Evolutionary conservation across 768 basidiomycete species (phyloP).

Genomic region (Boletus pseudopeckii): DNA sequence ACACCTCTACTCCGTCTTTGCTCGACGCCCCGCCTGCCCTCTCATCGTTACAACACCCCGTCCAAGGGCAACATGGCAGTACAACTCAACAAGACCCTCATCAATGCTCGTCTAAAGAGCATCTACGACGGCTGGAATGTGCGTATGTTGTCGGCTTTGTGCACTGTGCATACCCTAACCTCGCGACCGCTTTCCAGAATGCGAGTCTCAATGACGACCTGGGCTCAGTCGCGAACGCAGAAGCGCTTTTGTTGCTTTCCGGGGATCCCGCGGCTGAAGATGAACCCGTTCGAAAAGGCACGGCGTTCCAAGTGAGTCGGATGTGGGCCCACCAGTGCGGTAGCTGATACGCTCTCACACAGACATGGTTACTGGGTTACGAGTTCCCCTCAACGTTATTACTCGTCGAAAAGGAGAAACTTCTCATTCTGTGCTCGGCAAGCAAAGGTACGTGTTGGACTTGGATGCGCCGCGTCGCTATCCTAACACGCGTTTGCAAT

Average conservation of each 20-base stretch:
- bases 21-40: slow-evolving; percentile 13
- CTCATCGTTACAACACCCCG: slow-evolving; percentile 1
- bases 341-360: slow-evolving; percentile 1
- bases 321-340: not conserved
- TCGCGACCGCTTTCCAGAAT: slow-evolving; percentile 38
- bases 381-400: slow-evolving; percentile 95
- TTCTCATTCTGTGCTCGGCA: slow-evolving; percentile 80
- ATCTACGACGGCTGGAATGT: slow-evolving; percentile 66
- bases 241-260: slow-evolving; percentile 67
- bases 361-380: slow-evolving; percentile 97
- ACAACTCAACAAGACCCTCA: slow-evolving; percentile 64
- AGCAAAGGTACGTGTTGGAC: slow-evolving; percentile 65
- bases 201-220: slow-evolving; percentile 70
- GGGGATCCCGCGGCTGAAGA: slow-evolving; percentile 84
- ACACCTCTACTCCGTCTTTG: slow-evolving; percentile 14
- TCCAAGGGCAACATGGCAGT: slow-evolving; percentile 50
- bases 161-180: slow-evolving; percentile 11
- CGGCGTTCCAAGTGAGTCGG: slow-evolving; percentile 77
- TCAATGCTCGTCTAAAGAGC: slow-evolving; percentile 53
- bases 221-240: slow-evolving; percentile 60
- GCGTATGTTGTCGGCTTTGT: slow-evolving; percentile 22
- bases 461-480: slow-evolving; percentile 1
- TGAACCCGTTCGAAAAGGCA: slow-evolving; percentile 86
- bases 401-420: slow-evolving; percentile 72
- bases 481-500: slow-evolving; percentile 12